Evolutionary conservation across 352 stramenopile species (phyloP).

Genomic region (Phytophthora crassamura): DNA sequence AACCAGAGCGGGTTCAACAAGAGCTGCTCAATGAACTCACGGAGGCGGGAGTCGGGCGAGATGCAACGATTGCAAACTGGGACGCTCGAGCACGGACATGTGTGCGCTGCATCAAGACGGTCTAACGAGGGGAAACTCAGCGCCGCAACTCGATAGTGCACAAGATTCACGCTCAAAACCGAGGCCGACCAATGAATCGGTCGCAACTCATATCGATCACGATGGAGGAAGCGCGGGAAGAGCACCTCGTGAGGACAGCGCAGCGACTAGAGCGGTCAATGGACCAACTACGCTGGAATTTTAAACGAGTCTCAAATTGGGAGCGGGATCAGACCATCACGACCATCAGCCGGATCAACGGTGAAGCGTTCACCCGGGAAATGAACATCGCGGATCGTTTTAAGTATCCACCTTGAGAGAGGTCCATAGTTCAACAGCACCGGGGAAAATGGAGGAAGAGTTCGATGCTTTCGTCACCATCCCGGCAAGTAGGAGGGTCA

Average conservation of each 20-base stretch:
- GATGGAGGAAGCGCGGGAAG: no score
- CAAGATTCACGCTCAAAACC: not conserved
- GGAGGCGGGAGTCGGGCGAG: not conserved
- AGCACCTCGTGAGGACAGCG: not conserved
- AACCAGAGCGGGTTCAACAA: not conserved
- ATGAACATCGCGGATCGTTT: not conserved
- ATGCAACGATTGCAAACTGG: not conserved
- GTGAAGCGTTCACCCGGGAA: not conserved
- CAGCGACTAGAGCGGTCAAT: not conserved
- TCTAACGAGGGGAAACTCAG: not conserved
- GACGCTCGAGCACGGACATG: not conserved
- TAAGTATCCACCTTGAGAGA: not conserved
- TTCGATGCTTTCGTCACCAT: not conserved
- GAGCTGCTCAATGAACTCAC: not conserved
- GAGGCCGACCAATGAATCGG: not conserved
- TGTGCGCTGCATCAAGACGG: not conserved
- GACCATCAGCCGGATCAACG: not conserved
- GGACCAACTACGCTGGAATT: not conserved
- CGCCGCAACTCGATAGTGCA: not conserved
- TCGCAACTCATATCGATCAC: no score
- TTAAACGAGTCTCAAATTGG: conserved; percentile 2
- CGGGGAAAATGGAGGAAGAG: not conserved
- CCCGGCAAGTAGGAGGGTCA: not conserved
- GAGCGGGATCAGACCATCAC: not conserved
- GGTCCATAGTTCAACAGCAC: not conserved